These are phyloP conservation scores for Phanerochaete carnosa DNA, from an alignment of 768 basidiomycete species.

Conservation along the genomic window DNA sequence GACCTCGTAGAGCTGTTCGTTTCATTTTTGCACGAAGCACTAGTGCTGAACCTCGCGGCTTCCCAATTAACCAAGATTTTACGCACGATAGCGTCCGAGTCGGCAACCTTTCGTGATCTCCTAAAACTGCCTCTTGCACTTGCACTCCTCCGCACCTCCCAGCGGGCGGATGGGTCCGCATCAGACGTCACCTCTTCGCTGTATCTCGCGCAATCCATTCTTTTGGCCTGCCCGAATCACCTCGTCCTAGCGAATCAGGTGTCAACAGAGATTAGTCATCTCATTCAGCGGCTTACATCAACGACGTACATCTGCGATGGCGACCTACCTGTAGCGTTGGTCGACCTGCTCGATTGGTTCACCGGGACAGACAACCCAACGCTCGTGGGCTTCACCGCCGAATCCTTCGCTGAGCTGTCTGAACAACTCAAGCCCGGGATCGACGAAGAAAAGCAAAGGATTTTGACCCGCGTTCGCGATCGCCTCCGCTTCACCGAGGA, in stretches of 20 bases:
- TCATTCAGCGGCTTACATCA: neutral
- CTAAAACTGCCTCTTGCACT: conserved; percentile 34
- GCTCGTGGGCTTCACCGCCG: neutral
- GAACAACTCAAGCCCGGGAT: neutral
- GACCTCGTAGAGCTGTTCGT: conserved; percentile 43
- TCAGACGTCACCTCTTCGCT: conserved; percentile 7
- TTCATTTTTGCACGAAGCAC: conserved; percentile 40
- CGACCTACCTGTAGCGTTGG: conserved; percentile 3
- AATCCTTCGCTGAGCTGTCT: neutral
- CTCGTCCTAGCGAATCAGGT: conserved; percentile 1
- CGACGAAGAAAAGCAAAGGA: neutral
- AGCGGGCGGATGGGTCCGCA: neutral
- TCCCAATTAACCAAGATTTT: conserved; percentile 41
- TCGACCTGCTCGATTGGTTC: conserved; percentile 6
- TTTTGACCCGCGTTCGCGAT: neutral
- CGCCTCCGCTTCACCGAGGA: neutral
- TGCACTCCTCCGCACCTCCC: conserved; percentile 18
- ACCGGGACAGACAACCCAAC: neutral
- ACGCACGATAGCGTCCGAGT: conserved; percentile 24
- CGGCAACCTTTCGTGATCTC: conserved; percentile 21
- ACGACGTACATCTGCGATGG: neutral
- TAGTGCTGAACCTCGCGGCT: conserved; percentile 47
- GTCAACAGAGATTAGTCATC: conserved; percentile 1
- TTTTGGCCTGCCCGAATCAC: neutral
- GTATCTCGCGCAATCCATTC: conserved; percentile 10